A percentile compares a stretch with the other conserved stretches of the same genome.
These are phyloP conservation scores for Gonapodya sp. DNA, from an alignment of 192 early-diverging fungal genomes.

Conservation along the genomic window DNA sequence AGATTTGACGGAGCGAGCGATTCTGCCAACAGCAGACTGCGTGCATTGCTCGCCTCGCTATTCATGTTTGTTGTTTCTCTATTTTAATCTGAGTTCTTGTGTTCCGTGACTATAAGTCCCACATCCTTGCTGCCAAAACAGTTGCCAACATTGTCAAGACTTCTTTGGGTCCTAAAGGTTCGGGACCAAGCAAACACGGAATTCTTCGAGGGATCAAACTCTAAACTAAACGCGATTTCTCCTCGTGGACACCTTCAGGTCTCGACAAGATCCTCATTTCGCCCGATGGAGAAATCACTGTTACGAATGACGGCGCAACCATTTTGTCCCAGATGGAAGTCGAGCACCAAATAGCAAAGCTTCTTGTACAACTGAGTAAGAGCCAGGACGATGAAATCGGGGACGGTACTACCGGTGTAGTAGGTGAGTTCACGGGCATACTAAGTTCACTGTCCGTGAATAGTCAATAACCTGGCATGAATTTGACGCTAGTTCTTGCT, in stretches of 20 bases:
- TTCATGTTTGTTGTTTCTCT: background rate
- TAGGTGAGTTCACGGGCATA: constrained; percentile 62
- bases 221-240: constrained; percentile 13
- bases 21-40: constrained; percentile 7
- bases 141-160: constrained; percentile 97
- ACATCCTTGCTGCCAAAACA: constrained; percentile 95
- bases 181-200: constrained; percentile 10
- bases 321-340: constrained; percentile 97
- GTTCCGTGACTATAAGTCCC: constrained; percentile 53
- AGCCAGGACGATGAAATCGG: constrained; percentile 99
- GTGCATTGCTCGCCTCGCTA: constrained; percentile 7
- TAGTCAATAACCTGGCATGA: background rate
- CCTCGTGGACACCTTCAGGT: constrained; percentile 33
- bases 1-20: no score
- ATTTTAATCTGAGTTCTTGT: background rate
- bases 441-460: background rate
- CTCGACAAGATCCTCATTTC: constrained; percentile 99
- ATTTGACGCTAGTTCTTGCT: constrained; percentile 70
- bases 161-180: constrained; percentile 93
- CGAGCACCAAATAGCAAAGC: constrained; percentile 97
- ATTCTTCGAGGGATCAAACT: constrained; percentile 13
- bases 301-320: constrained; percentile 99
- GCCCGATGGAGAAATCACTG: constrained; percentile 97
- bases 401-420: constrained; percentile 99
- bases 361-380: constrained; percentile 94